Evolutionary conservation across 1,284 basidiomycete species (phyloP), one percentile per base, ranked within the genome.

Genomic region (Boletus sp.): DNA sequence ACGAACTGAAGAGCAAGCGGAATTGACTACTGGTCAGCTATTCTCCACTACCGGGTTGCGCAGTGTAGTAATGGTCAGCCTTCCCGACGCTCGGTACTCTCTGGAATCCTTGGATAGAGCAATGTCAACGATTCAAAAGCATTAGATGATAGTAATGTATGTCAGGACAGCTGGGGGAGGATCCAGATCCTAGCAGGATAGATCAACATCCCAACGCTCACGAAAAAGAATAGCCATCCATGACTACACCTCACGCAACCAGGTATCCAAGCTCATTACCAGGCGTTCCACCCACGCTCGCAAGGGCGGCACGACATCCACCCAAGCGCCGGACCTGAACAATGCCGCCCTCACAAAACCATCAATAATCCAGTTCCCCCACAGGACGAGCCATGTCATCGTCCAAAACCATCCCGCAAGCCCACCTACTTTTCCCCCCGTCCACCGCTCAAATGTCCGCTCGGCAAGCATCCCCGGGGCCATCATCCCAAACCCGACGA

Each of bases 401-500:
- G 72, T 69, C 81, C 81, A 83, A 10, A 72, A 32, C 67, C 71
- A 70, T 2, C 80, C 81, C 0, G 51, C 35, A 33, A 60, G 47
- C 2, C 80, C 80, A n/a, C 59, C 57, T 1, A 80, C 72, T 5
- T 67, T 46, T 13, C 52, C 56, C 50, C 57, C 47, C 8, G 61
- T 71, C 67, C 70, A 76, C 23, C 2, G 13, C 5, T 20, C 7
- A 23, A 60, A 55, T 2, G 57, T 41, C 9, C 57, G 63, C 57
- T 83, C 82, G 10, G 76, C 41, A 7, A 77, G 44, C 10, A 76
- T 57, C 1, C 76, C 81, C 0, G 75, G 53, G 2, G 71, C 80
- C 65, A 75, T 78, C 54, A 79, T 63, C 17, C 80, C 44, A 57
- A 82, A 84, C 51, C 75, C 80, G 3, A 75, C 70, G 0, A 66